A percentile compares a stretch with the other conserved stretches of the same genome.
These are phyloP conservation scores for Aurantiochytrium sp. DNA, from an alignment of 108 stramenopile genomes.

Conservation along the genomic window DNA sequence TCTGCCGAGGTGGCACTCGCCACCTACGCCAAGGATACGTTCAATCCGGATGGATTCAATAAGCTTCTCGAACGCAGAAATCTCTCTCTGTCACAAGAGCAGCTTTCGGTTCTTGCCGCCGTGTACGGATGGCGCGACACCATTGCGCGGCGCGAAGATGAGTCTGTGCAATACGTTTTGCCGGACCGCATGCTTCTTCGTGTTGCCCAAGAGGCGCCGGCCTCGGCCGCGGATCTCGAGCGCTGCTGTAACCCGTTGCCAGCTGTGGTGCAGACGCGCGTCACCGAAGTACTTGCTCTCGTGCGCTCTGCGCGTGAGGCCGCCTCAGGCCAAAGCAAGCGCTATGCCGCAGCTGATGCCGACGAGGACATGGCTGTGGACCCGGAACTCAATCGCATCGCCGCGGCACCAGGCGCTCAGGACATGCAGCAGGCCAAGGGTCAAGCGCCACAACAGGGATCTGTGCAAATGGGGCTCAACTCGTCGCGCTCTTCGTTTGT, in stretches of 20 bases:
- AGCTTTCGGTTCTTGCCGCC: not conserved
- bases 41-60: not conserved
- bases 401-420: not conserved
- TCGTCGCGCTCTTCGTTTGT: not conserved
- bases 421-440: not conserved
- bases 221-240: not conserved
- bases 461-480: slow-evolving; percentile 10
- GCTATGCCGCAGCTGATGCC: not conserved
- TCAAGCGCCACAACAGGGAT: not conserved
- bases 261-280: not conserved
- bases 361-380: not conserved
- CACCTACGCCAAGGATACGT: not conserved
- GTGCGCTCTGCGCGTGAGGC: not conserved
- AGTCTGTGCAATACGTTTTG: not conserved
- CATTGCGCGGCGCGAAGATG: not conserved
- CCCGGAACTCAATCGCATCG: not conserved
- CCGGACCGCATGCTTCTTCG: slow-evolving; percentile 13
- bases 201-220: not conserved
- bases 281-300: not conserved
- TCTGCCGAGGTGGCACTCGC: not conserved
- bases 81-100: not conserved
- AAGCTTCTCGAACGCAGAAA: not conserved
- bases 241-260: not conserved
- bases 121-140: not conserved
- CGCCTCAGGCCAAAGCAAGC: not conserved